Base-by-base conservation (phyloP, 2,329 filamentous ascomycete genomes). In the Neonectria magnoliae region DNA sequence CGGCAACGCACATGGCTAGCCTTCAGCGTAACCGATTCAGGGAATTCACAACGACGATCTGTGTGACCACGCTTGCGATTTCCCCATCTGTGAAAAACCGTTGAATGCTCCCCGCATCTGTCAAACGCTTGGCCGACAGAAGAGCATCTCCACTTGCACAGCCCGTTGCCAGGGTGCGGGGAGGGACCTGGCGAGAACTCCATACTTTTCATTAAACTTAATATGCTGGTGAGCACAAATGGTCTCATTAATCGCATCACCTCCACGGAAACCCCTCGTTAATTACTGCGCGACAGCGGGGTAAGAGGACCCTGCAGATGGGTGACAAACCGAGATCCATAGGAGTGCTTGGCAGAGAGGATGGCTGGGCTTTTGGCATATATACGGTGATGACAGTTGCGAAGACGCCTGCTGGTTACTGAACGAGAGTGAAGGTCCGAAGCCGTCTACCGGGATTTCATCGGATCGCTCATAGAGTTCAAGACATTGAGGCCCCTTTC, bases 1-100 rank as follows among this genome's bases (percentile, higher is more conserved):
- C 38, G 53, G 53, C 8, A 48, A 47, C 31, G 42, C 54, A n/a
- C 42, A 56, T n/a, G 27, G 25, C n/a, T 56, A 33, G 38, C 27
- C 41, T 36, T 56, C 25, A 29, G 16, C 16, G 52, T 33, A 36
- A 13, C 29, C 29, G 13, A 13, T 38, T 38, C 14, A 1, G 31
- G 54, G 18, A 57, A 36, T 22, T 18, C 11, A 25, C 5, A 2
- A 18, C 27, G 54, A 22, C 54, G 42, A 57, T 57, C 42, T 36
- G 48, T 51, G 22, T 13, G 5, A 14, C 48, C 18, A 22, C 8
- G 27, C 18, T 29, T 27, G 18, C 20, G 29, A 14, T 33, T 51
- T 5, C 48, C 48, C 10, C 9, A 36, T 33, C 13, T 22, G 48
- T 22, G 3, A 51, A 48, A 51, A 51, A 14, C 48, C 29, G 48